Conservation (phyloP, 441 rosid genomes). For the Omphalea diandra region DNA sequence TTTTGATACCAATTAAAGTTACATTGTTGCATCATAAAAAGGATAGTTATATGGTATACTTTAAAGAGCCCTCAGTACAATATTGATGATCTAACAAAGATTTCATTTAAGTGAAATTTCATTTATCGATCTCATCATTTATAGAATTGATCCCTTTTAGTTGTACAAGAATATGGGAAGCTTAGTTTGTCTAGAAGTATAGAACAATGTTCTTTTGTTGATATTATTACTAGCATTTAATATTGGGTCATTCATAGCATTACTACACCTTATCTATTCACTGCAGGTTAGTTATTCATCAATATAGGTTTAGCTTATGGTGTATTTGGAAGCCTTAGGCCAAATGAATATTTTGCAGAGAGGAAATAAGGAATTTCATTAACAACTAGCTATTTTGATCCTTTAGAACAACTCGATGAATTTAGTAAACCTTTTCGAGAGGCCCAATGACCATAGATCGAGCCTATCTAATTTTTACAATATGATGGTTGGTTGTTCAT, state of each 20-base stretch:
- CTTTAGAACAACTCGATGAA: not conserved
- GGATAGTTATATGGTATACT: not conserved
- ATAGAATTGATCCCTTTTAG: not conserved
- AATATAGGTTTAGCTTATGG: slow-evolving; percentile 2
- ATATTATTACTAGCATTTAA: too few species aligned
- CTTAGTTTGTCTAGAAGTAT: not conserved
- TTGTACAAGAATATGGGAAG: not conserved
- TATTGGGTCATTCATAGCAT: too few species aligned
- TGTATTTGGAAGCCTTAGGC: not conserved
- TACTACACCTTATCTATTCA: too few species aligned
- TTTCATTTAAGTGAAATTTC: not conserved
- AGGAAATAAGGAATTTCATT: slow-evolving; percentile 6
- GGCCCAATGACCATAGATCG: not conserved
- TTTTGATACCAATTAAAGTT: too few species aligned
- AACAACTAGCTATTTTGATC: not conserved
- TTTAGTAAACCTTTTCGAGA: not conserved
- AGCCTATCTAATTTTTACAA: not conserved
- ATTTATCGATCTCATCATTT: not conserved
- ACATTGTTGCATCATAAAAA: not conserved
- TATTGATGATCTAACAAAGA: not conserved
- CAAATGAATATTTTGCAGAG: not conserved
- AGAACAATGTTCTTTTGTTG: too few species aligned
- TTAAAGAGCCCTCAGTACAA: not conserved
- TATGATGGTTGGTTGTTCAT: slow-evolving; percentile 10
- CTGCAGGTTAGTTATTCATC: too few species aligned